Conservation (phyloP, 257 asterid genomes). For the Hygrophila difformis region DNA sequence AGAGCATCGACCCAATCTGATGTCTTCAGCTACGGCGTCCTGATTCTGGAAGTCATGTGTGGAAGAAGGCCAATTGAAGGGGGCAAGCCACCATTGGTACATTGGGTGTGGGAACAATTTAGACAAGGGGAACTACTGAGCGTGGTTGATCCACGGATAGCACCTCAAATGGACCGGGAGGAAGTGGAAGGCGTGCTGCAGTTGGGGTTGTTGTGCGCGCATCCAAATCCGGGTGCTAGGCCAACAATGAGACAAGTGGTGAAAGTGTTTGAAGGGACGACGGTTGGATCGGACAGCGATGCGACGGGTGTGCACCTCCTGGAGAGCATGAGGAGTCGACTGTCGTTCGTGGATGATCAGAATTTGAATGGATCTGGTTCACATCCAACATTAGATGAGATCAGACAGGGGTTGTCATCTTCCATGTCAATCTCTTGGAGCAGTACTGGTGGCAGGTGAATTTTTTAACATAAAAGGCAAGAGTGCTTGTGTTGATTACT, state of each 20-base stretch:
- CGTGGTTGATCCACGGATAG: slow-evolving; percentile 32
- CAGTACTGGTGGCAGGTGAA: slow-evolving; percentile 40
- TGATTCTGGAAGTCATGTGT: slow-evolving; percentile 43
- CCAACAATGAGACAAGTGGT: slow-evolving; percentile 67
- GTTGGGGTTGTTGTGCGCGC: slow-evolving; percentile 47
- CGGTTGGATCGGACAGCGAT: slow-evolving; percentile 29
- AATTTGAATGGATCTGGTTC: slow-evolving; percentile 11
- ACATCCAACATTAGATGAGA: slow-evolving; percentile 39
- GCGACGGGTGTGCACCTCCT: slow-evolving; percentile 27
- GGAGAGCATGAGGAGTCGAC: slow-evolving; percentile 18
- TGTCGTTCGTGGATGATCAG: slow-evolving; percentile 16
- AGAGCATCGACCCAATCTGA: slow-evolving; percentile 45
- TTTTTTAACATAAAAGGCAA: background rate
- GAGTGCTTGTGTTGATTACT: background rate
- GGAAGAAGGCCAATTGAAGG: slow-evolving; percentile 50
- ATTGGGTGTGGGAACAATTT: slow-evolving; percentile 34
- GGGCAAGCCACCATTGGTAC: slow-evolving; percentile 35
- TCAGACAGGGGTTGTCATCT: slow-evolving; percentile 32
- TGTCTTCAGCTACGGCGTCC: slow-evolving; percentile 39
- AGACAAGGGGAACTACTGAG: slow-evolving; percentile 25
- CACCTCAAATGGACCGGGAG: slow-evolving; percentile 23
- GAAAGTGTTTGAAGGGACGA: slow-evolving; percentile 41
- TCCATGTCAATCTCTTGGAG: slow-evolving; percentile 36
- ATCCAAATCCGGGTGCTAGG: slow-evolving; percentile 35
- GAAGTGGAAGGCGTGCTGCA: slow-evolving; percentile 41